These are phyloP conservation scores for Irpex sp. DNA, from an alignment of 1,284 basidiomycete species.

Conservation along the genomic window DNA sequence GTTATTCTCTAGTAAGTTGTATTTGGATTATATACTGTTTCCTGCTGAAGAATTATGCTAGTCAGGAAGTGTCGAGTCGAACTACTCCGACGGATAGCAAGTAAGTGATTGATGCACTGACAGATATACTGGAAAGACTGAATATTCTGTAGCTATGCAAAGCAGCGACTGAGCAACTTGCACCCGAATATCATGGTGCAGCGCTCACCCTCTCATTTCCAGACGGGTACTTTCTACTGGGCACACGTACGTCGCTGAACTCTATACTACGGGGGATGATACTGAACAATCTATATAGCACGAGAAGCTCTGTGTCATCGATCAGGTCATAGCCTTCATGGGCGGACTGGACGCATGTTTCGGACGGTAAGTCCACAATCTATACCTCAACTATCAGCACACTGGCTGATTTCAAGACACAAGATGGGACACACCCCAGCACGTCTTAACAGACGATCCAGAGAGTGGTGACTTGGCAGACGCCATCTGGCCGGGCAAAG, in stretches of 20 bases:
- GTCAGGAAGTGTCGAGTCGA: slow-evolving; percentile 95
- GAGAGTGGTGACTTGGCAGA: slow-evolving; percentile 53
- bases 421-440: slow-evolving; percentile 96
- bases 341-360: slow-evolving; percentile 95
- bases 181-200: slow-evolving; percentile 97
- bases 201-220: slow-evolving; percentile 95
- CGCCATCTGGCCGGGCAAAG: slow-evolving; percentile 89
- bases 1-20: slow-evolving; percentile 85
- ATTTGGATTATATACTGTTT: not conserved
- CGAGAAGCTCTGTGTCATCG: slow-evolving; percentile 97
- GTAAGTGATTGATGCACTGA: slow-evolving; percentile 36
- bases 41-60: slow-evolving; percentile 23
- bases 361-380: slow-evolving; percentile 51
- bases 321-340: slow-evolving; percentile 97
- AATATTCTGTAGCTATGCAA: slow-evolving; percentile 69
- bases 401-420: not conserved
- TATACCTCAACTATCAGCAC: not conserved
- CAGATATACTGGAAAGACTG: not conserved
- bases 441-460: slow-evolving; percentile 86
- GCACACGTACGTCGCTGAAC: slow-evolving; percentile 91
- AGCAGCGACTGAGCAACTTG: slow-evolving; percentile 80
- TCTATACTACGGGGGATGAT: too few species aligned
- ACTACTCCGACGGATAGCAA: slow-evolving; percentile 93
- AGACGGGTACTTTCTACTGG: slow-evolving; percentile 98
- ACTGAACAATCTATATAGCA: slow-evolving; percentile 54